A percentile compares a stretch with the other conserved stretches of the same genome.
These are phyloP conservation scores for Castanospermum australe DNA, from an alignment of 306 rosid genomes.

Conservation along the genomic window DNA sequence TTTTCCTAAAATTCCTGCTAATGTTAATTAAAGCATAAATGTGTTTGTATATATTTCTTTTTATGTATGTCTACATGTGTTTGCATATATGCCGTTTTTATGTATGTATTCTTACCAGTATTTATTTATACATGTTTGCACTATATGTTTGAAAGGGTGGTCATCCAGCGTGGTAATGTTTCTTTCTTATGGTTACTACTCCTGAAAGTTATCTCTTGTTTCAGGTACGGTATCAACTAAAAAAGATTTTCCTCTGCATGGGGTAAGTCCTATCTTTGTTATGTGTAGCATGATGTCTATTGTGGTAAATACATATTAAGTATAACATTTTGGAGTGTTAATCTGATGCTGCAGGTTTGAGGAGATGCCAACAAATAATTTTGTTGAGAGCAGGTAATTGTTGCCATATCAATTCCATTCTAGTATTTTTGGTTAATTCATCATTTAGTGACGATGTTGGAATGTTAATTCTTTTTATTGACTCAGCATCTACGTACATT, in stretches of 20 bases:
- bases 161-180: too few species aligned
- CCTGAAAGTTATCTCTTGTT: conserved; percentile 30
- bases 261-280: conserved; percentile 60
- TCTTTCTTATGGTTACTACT: conserved; percentile 2
- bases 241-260: conserved; percentile 82
- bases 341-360: conserved; percentile 68
- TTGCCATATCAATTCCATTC: conserved; percentile 8
- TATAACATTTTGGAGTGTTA: conserved; percentile 8
- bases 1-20: not conserved
- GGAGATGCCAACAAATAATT: conserved; percentile 98
- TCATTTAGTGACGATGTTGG: too few species aligned
- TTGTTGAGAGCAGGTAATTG: conserved; percentile 91
- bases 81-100: not conserved
- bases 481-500: too few species aligned
- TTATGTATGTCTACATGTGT: too few species aligned
- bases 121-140: not conserved
- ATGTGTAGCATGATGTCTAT: conserved; percentile 3
- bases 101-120: too few species aligned
- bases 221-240: conserved; percentile 81
- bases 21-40: not conserved
- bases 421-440: too few species aligned
- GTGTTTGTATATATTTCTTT: too few species aligned
- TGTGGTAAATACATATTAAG: conserved; percentile 1
- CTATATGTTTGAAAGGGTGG: not conserved
- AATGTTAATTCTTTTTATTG: too few species aligned